Conservation (phyloP, 495 filamentous ascomycete species). For the Penicillium angulare region DNA sequence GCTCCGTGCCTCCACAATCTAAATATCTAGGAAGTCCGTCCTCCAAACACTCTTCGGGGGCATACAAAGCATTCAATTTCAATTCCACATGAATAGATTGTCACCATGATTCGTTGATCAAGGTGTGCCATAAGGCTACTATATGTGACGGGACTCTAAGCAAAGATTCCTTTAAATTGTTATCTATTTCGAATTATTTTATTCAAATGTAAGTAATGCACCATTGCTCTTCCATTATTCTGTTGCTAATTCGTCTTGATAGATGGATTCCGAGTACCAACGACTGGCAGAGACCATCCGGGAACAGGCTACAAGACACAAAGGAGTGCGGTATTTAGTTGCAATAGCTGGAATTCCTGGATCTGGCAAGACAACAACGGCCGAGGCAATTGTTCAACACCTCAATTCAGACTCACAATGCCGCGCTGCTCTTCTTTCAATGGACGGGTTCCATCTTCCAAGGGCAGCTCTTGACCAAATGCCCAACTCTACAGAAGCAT, state of each 20-base stretch:
- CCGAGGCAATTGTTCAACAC: conserved; percentile 28
- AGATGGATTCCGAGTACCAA: conserved; percentile 30
- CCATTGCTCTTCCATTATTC: neutral
- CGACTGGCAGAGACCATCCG: conserved; percentile 21
- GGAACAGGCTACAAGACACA: conserved; percentile 17
- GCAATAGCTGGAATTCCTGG: conserved; percentile 48
- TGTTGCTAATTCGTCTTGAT: neutral
- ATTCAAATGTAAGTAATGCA: neutral
- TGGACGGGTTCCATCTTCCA: conserved; percentile 46
- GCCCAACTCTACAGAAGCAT: conserved; percentile 35
- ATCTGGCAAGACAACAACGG: conserved; percentile 50
- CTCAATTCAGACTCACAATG: conserved; percentile 23
- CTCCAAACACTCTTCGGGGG: too few relatives aligned
- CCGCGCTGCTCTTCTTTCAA: conserved; percentile 32
- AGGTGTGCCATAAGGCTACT: neutral
- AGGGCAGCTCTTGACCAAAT: conserved; percentile 33
- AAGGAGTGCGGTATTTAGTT: conserved; percentile 29
- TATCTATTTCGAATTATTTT: too few relatives aligned
- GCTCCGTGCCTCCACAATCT: conserved; percentile 13
- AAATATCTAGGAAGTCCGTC: conserved; percentile 13
- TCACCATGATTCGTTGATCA: neutral
- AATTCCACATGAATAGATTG: neutral
- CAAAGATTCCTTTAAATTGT: too few relatives aligned
- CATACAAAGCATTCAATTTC: too few relatives aligned
- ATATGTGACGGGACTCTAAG: too few relatives aligned